These are phyloP conservation scores for Benincasa hispida DNA, from an alignment of 306 rosid genomes.

Conservation along the genomic window DNA sequence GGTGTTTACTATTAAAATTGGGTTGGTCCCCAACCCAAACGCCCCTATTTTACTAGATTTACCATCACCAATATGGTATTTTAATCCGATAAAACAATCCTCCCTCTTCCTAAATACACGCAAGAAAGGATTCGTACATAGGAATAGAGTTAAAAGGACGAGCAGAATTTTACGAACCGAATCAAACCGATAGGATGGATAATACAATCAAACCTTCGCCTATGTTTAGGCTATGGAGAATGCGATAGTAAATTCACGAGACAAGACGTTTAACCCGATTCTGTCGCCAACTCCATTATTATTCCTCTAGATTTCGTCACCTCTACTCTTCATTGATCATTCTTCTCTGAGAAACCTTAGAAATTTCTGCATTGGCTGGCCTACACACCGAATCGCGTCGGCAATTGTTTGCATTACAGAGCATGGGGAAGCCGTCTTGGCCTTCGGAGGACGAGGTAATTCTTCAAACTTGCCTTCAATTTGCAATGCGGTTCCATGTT, in stretches of 20 bases:
- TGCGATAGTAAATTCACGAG: background rate
- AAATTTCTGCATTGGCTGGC: background rate
- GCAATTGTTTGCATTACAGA: background rate
- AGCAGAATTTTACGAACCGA: background rate
- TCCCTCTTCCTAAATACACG: too few relatives aligned
- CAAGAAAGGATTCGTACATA: too few relatives aligned
- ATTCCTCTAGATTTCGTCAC: background rate
- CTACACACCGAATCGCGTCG: background rate
- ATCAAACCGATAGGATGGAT: background rate
- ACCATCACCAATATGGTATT: too few relatives aligned
- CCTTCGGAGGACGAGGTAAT: slow-evolving; percentile 63
- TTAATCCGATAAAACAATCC: too few relatives aligned
- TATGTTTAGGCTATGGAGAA: background rate
- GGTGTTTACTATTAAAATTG: too few relatives aligned
- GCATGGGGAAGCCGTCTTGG: slow-evolving; percentile 46
- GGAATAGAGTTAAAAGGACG: background rate
- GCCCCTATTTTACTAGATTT: too few relatives aligned
- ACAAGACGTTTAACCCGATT: background rate
- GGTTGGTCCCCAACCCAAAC: too few relatives aligned
- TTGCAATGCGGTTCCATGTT: background rate
- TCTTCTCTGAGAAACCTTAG: background rate
- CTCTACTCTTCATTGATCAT: background rate
- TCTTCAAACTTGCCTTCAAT: background rate
- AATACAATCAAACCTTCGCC: background rate
- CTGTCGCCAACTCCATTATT: background rate